Conservation (phyloP, 2,329 filamentous ascomycete species). For the Penicillium janthinellum region DNA sequence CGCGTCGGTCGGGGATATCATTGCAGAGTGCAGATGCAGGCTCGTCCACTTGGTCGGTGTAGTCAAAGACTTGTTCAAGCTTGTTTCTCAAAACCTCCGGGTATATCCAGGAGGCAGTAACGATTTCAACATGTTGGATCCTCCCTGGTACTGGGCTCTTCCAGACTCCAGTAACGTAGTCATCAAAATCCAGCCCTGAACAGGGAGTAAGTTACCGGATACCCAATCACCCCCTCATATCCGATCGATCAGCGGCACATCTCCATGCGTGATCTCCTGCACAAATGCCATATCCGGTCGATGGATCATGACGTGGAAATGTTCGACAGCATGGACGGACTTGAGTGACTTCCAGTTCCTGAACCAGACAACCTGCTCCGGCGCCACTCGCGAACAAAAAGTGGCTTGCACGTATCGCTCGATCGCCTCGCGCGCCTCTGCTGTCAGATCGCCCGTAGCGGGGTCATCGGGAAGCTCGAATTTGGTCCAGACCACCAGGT, state of each 20-base stretch:
- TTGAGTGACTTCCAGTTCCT: conserved; percentile 88
- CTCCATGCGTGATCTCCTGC: conserved; percentile 69
- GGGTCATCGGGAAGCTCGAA: conserved; percentile 74
- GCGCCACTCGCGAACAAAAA: conserved; percentile 57
- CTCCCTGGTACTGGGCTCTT: no score
- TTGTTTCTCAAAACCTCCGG: not conserved
- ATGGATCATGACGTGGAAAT: conserved; percentile 92
- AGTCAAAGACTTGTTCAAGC: not conserved
- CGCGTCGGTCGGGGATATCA: conserved; percentile 1
- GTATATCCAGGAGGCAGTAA: not conserved
- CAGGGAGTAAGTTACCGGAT: not conserved
- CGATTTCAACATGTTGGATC: no score
- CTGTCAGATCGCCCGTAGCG: conserved; percentile 66
- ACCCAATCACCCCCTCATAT: conserved; percentile 12
- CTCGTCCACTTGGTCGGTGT: not conserved
- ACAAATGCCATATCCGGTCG: conserved; percentile 72
- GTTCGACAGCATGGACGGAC: conserved; percentile 82
- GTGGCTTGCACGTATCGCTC: conserved; percentile 68
- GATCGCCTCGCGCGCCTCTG: conserved; percentile 64
- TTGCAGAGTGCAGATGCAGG: conserved; percentile 8
- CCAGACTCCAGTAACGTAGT: no score
- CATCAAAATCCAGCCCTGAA: not conserved
- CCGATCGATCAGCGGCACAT: conserved; percentile 65
- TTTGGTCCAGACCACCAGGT: conserved; percentile 92
- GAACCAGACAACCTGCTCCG: conserved; percentile 74